Evolutionary conservation across 495 filamentous ascomycete genomes (phyloP), one percentile per base, ranked within the genome.

Genomic region (Hypoxylon intermedium): DNA sequence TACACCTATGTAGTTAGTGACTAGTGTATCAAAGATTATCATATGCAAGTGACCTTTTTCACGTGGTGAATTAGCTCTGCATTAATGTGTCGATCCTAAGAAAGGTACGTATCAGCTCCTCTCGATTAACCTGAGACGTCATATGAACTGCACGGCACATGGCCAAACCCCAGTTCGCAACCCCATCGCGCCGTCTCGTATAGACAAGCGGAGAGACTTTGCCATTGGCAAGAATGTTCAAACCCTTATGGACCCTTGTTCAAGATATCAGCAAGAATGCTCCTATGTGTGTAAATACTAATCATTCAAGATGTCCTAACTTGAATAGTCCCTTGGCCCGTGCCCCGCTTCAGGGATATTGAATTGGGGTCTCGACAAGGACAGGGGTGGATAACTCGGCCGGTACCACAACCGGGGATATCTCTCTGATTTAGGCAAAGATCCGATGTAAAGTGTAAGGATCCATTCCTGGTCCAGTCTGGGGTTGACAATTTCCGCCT

Each of bases 401-500:
- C 48, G 42, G 53, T 63, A 63, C 36, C 34, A 42, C 30, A 18
- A 20, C 23, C 60, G 61, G 61, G 37, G 26, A 45, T 45, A 36
- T 37, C 21, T 21, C 47, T 42, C 47, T 60, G 0, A 5, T 60
- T 65, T 54, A 31, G 62, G 52, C 28, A 46, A 56, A 53, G 41
- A 30, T 52, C 56, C 56, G 52, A 53, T 60, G 62, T 52, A 42
- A 58, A 43, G 52, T 20, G 41, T 51, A 47, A 31, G 61, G 61
- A 37, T 54, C n/a, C 18, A 41, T 56, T 48, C 55, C 33, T 45
- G 55, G 44, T 31, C 31, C 3, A 52, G 51, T 65, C 61, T 56
- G 61, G 61, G 61, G 56, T 65, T 52, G 21, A 21, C 2, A 40
- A 52, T 51, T 64, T 51, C 54, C 60, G 60, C 54, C 49, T 45